These are phyloP conservation scores for Exophiala mesophila DNA, from an alignment of 2,329 filamentous ascomycete species.

Conservation along the genomic window DNA sequence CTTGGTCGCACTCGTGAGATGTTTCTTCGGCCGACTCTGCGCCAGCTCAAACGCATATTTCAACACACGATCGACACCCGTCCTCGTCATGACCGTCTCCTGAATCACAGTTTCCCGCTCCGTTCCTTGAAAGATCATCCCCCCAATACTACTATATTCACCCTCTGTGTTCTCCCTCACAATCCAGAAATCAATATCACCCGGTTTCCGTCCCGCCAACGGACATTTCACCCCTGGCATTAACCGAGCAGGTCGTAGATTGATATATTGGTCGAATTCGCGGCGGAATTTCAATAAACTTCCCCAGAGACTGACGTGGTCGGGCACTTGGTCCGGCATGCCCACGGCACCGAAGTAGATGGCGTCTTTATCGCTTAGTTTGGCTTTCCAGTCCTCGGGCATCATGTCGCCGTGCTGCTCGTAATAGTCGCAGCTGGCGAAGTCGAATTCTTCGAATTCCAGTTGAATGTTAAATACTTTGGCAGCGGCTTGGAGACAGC, in stretches of 20 bases:
- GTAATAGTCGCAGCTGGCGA: slow-evolving; percentile 44
- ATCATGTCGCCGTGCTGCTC: slow-evolving; percentile 51
- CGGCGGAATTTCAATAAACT: slow-evolving; percentile 53
- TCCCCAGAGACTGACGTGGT: slow-evolving; percentile 55
- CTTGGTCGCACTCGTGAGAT: slow-evolving; percentile 99
- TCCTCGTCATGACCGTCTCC: slow-evolving; percentile 87
- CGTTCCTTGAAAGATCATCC: slow-evolving; percentile 24
- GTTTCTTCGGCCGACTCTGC: slow-evolving; percentile 82
- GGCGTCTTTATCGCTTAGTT: slow-evolving; percentile 49
- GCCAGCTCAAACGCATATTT: slow-evolving; percentile 98
- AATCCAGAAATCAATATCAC: slow-evolving; percentile 53
- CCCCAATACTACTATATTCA: slow-evolving; percentile 86
- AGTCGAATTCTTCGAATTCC: slow-evolving; percentile 50
- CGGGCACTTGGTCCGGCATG: slow-evolving; percentile 44
- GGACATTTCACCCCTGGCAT: slow-evolving; percentile 50
- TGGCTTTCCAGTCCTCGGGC: slow-evolving; percentile 47
- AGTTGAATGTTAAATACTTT: slow-evolving; percentile 31
- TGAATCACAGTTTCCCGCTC: slow-evolving; percentile 83
- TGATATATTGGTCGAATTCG: slow-evolving; percentile 54
- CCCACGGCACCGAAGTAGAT: slow-evolving; percentile 59
- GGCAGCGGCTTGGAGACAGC: slow-evolving; percentile 24
- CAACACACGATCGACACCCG: slow-evolving; percentile 90
- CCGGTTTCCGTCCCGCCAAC: slow-evolving; percentile 41
- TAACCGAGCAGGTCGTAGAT: slow-evolving; percentile 51
- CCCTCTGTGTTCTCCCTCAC: slow-evolving; percentile 99